Percentiles rank a stretch among this genome's conserved stretches.
phyloP scores from a whole-genome alignment of 306 rosid genomes.

The Astragalus glycyphyllos region DNA sequence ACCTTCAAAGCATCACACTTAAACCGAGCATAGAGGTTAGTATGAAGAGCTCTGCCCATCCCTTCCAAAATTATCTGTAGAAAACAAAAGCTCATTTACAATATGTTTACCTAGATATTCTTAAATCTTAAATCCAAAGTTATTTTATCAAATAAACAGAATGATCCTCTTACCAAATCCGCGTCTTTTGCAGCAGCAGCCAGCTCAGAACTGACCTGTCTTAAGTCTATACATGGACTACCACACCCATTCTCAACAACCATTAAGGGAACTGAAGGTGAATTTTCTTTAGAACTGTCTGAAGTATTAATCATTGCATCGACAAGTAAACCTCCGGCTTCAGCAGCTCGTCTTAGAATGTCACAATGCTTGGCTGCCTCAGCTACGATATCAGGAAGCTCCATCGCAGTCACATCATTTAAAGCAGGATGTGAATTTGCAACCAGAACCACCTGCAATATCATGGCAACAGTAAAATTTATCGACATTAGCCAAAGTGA shows the following conservation, averaged over 20 bases:
- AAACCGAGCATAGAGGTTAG: conserved; percentile 88
- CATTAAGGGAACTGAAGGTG: conserved; percentile 76
- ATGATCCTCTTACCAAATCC: conserved; percentile 70
- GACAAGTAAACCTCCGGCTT: conserved; percentile 90
- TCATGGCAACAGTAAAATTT: conserved; percentile 24
- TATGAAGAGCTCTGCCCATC: conserved; percentile 95
- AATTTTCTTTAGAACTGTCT: conserved; percentile 61
- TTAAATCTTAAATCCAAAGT: conserved; percentile 14
- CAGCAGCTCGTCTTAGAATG: conserved; percentile 94
- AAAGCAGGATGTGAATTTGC: conserved; percentile 96
- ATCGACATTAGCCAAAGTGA: conserved; percentile 15
- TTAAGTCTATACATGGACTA: conserved; percentile 92
- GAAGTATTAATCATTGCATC: conserved; percentile 83
- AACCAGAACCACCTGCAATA: conserved; percentile 88
- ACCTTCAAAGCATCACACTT: conserved; percentile 95
- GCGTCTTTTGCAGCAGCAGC: conserved; percentile 97
- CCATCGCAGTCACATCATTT: conserved; percentile 95
- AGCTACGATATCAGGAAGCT: conserved; percentile 95
- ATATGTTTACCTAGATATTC: conserved; percentile 19
- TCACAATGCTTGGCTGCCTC: conserved; percentile 99
- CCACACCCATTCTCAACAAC: conserved; percentile 98
- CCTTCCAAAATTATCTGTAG: conserved; percentile 96
- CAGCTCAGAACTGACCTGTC: conserved; percentile 99
- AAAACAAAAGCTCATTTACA: conserved; percentile 34
- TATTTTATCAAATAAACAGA: conserved; percentile 16